phyloP scores from a whole-genome alignment of 106 monocot species.

The Triglochin maritima region DNA sequence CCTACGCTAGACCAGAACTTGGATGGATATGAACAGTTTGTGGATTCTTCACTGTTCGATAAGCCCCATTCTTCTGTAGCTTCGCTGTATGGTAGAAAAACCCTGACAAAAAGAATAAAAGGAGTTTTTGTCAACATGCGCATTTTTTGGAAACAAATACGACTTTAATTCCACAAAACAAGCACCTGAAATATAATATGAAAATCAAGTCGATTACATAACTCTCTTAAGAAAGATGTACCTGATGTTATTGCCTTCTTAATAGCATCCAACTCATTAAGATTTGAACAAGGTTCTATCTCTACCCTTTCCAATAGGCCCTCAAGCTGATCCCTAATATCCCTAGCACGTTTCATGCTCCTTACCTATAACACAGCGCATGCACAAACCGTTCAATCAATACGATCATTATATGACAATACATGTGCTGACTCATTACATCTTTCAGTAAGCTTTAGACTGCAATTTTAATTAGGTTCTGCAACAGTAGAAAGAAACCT shows the following conservation, averaged over 20 bases:
- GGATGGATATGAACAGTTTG: conserved; percentile 94
- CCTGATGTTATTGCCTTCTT: conserved; percentile 93
- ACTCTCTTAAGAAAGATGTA: conserved; percentile 4
- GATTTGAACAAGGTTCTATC: conserved; percentile 62
- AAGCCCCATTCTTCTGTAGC: conserved; percentile 75
- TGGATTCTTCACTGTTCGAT: conserved; percentile 78
- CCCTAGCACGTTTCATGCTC: conserved; percentile 89
- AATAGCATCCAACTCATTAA: conserved; percentile 54
- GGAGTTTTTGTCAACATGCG: background rate
- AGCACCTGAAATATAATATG: background rate
- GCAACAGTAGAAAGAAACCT: too few relatives aligned
- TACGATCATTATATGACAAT: too few relatives aligned
- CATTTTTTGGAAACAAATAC: background rate
- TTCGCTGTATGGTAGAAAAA: conserved; percentile 84
- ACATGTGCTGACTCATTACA: too few relatives aligned
- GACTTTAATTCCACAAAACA: background rate
- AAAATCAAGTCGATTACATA: background rate
- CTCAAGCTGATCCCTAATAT: conserved; percentile 81
- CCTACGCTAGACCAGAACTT: conserved; percentile 89
- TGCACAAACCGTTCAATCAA: background rate
- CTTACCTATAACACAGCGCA: conserved; percentile 46
- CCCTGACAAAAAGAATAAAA: conserved; percentile 23
- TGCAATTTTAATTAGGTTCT: too few relatives aligned
- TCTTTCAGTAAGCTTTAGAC: too few relatives aligned
- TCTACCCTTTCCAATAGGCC: conserved; percentile 94